Conservation (phyloP, 768 basidiomycete genomes). For the Russula griseocarnosa region DNA sequence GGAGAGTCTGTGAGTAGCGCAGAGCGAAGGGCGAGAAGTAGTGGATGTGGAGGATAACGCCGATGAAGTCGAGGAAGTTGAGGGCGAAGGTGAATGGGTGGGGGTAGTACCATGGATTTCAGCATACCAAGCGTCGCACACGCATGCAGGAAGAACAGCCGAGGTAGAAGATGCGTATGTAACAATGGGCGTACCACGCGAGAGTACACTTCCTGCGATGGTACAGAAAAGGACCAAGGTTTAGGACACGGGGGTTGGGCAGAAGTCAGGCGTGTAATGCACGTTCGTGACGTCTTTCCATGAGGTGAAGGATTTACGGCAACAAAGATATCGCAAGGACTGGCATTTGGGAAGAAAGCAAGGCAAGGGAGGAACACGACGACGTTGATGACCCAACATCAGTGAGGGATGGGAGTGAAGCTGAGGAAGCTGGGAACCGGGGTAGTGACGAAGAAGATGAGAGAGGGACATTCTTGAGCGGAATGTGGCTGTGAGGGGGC, state of each 20-base stretch:
- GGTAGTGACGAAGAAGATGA: constrained; percentile 24
- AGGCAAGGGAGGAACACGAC: constrained; percentile 29
- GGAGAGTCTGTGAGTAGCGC: too few species aligned
- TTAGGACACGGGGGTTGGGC: constrained; percentile 18
- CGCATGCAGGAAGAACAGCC: constrained; percentile 54
- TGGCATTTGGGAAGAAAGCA: constrained; percentile 20
- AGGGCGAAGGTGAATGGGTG: constrained; percentile 37
- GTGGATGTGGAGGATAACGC: too few species aligned
- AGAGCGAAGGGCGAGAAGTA: too few species aligned
- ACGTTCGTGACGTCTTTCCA: constrained; percentile 73
- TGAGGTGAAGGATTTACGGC: constrained; percentile 60
- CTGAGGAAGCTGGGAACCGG: constrained; percentile 24
- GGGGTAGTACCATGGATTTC: constrained; percentile 59
- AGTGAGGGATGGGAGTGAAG: constrained; percentile 30
- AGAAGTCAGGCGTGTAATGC: neutral
- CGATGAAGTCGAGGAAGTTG: too few species aligned
- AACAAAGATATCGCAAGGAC: constrained; percentile 71
- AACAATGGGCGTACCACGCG: constrained; percentile 56
- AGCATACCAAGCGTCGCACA: constrained; percentile 75
- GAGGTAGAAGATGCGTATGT: constrained; percentile 56
- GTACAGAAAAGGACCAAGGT: constrained; percentile 30
- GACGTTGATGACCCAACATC: constrained; percentile 31
- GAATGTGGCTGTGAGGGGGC: constrained; percentile 23
- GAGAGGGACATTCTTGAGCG: constrained; percentile 21
- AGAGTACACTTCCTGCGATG: constrained; percentile 72